Evolutionary conservation across 768 basidiomycete species (phyloP), one percentile per base, ranked within the genome.

Genomic region (Leucosporidium yakuticum): DNA sequence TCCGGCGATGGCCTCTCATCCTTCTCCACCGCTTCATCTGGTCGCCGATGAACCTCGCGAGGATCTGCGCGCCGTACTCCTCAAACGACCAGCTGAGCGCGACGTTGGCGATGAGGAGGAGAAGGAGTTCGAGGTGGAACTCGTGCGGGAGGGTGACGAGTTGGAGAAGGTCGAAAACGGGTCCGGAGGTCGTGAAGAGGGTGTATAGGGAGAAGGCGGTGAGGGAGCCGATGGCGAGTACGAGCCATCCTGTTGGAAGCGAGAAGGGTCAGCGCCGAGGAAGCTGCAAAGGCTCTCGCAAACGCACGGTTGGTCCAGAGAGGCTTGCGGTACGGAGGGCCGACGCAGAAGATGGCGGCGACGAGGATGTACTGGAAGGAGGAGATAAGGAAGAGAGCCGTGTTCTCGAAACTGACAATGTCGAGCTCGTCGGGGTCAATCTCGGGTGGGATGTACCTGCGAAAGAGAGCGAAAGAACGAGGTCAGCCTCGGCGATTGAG

Each of bases 351-450:
- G 0, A 98, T 92, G 0, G 88, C 95, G 19, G 95, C 96, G 12
- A 96, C 90, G 59, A 98, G 82, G 75, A 98, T 91, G 78, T 99
- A 99, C 80, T 99, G 96, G 86, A 98, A 98, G 69, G 92, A 96
- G 15, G 96, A 97, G 54, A 97, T 82, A 71, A 97, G 79, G 81
- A 99, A 99, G 65, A 99, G 79, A 34, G 84, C 86, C 8, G 96
- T 87, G 77, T 99, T 97, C 78, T 98, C 96, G 75, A 84, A 94
- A 77, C 94, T 97, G 51, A 81, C 85, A 27, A 91, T 87, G 67
- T 91, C 85, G 54, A 98, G 82, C 74, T 90, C 85, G 78, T 87
- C 84, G 68, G 83, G 84, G 53, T 84, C 81, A 56, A 82, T 83
- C 54, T 80, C 79, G 9, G 91, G 92, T 20, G 87, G 84, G 54